Base-by-base conservation (phyloP, 306 rosid genomes). In the Quercus rubra region DNA sequence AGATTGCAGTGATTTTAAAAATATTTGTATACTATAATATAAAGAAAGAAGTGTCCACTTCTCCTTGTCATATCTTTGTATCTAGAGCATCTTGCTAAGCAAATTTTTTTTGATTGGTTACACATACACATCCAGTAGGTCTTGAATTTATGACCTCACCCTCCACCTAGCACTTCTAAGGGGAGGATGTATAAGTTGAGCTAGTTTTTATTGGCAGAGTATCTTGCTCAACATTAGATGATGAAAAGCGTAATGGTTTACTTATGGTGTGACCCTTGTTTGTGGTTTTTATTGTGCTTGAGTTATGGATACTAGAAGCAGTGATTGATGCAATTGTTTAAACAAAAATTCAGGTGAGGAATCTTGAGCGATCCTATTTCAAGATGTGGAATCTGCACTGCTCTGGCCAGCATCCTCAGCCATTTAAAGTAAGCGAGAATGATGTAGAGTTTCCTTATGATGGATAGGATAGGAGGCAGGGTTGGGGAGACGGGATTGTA, bases 361-460 rank as follows among this genome's bases (percentile, higher is more conserved):
- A 88, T 83, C 91, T 88, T 3, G 91, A 88, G 68, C 83, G 91
- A 58, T 75, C 79, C 49, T 88, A 83, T 83, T 88, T 88, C 51
- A 85, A 73, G 68, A 88, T 88, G 91, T 88, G 89, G 89, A 88
- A 83, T 78, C 76, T 88, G 83, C 87, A 88, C 62, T 88, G 89
- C 83, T 80, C 86, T 63, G 87, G 91, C 61, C 89, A 85, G 41
- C 86, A 85, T 46, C 89, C 91, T 3, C 89, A 80, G n/a, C 91
- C 86, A 58, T 85, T 88, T 28, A 88, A 88, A 83, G 89, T 88
- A 33, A 78, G 79, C 10, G 91, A 88, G 83, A 85, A 85, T 76
- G 91, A 88, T 74, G 38, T 78, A 0, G 91, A 88, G 31, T 88
- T 85, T 31, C 91, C 91, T 55, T 83, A 70, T 81, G 89, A 85